Percentiles rank a stretch among this genome's conserved stretches.
Conservation (phyloP, 305 asterid species). For the Salvia sclarea region DNA sequence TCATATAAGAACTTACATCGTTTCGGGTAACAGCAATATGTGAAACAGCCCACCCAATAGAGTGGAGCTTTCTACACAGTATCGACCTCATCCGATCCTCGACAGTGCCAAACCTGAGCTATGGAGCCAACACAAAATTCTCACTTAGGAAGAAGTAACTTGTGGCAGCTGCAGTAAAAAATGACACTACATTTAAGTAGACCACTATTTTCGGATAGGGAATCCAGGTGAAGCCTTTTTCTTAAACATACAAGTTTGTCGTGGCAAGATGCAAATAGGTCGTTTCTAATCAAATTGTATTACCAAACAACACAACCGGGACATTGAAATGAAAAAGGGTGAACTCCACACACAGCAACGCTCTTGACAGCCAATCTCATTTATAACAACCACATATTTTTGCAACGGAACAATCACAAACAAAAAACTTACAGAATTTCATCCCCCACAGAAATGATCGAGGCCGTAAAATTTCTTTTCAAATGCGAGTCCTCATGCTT, state of each 20-base stretch:
- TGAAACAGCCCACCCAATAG: slow-evolving; percentile 77
- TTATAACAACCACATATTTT: neutral
- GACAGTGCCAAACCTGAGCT: slow-evolving; percentile 96
- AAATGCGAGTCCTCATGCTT: slow-evolving; percentile 41
- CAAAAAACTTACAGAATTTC: slow-evolving; percentile 80
- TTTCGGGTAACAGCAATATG: slow-evolving; percentile 60
- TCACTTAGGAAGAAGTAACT: slow-evolving; percentile 38
- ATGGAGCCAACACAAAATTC: slow-evolving; percentile 58
- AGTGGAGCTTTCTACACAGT: slow-evolving; percentile 67
- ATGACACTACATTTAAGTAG: neutral
- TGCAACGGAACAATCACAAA: slow-evolving; percentile 11
- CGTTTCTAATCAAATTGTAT: neutral
- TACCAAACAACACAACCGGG: neutral
- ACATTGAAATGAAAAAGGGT: neutral
- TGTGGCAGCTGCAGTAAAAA: slow-evolving; percentile 11
- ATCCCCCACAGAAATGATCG: slow-evolving; percentile 85
- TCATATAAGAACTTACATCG: slow-evolving; percentile 55
- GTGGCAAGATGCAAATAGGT: neutral
- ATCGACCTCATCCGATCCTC: slow-evolving; percentile 68
- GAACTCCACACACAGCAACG: neutral
- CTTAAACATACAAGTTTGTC: neutral
- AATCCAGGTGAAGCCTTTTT: slow-evolving; percentile 4
- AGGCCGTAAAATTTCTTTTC: slow-evolving; percentile 58
- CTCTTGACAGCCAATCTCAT: slow-evolving; percentile 8
- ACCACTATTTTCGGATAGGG: neutral